Conservation (phyloP, 345 rosid genomes). For the Boechera retrofracta region DNA sequence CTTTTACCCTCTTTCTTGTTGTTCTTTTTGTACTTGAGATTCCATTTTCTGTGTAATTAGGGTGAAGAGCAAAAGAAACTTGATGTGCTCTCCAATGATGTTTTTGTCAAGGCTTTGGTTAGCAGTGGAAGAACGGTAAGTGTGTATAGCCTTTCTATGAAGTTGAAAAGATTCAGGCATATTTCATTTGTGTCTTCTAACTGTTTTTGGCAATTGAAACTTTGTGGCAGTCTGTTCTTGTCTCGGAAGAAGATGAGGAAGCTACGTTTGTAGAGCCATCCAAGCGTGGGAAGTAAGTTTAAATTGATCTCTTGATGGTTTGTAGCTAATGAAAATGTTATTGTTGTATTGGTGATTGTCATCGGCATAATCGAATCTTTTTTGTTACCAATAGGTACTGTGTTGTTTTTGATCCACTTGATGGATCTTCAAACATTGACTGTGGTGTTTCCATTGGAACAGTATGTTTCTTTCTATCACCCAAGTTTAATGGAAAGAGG, state of each 20-base stretch:
- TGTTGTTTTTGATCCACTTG: constrained; percentile 97
- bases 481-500: not conserved
- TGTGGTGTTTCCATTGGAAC: constrained; percentile 99
- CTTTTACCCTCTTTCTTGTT: too few species aligned
- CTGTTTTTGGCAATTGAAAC: not conserved
- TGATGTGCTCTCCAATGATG: constrained; percentile 96
- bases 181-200: not conserved
- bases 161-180: not conserved
- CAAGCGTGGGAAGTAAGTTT: constrained; percentile 75
- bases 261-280: constrained; percentile 83
- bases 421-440: constrained; percentile 97
- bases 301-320: not conserved
- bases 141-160: not conserved
- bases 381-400: constrained; percentile 61
- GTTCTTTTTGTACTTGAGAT: constrained; percentile 18
- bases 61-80: constrained; percentile 99
- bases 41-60: constrained; percentile 44
- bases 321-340: constrained; percentile 6
- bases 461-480: constrained; percentile 49
- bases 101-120: constrained; percentile 85
- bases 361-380: not conserved
- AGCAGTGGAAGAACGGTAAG: constrained; percentile 98
- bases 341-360: constrained; percentile 1
- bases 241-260: constrained; percentile 97
- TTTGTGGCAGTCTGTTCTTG: constrained; percentile 77